Conservation (phyloP, 2,329 filamentous ascomycete species). For the Diplodia sapinea region DNA sequence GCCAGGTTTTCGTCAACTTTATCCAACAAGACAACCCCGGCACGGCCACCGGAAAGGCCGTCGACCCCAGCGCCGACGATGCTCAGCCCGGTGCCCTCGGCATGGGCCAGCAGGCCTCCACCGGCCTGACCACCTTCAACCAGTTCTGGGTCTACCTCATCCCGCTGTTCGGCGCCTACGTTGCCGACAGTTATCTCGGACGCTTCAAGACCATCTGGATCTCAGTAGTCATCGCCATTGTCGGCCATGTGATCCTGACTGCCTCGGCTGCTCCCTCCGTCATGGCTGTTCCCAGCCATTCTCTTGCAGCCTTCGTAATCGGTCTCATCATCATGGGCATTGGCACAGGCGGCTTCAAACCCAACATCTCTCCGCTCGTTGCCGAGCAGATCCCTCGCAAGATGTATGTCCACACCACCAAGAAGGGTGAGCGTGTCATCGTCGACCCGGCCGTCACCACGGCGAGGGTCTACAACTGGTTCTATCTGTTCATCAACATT, state of each 20-base stretch:
- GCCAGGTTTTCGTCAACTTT: constrained; percentile 48
- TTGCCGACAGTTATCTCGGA: constrained; percentile 65
- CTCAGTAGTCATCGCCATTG: constrained; percentile 64
- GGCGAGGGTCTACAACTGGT: constrained; percentile 69
- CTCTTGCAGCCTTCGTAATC: constrained; percentile 62
- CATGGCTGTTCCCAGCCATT: constrained; percentile 55
- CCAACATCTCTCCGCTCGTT: constrained; percentile 63
- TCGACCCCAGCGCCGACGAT: constrained; percentile 39
- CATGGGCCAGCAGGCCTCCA: constrained; percentile 60
- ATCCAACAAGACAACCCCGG: constrained; percentile 42
- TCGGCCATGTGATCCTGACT: constrained; percentile 61
- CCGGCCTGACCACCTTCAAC: constrained; percentile 60
- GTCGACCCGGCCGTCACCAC: constrained; percentile 71
- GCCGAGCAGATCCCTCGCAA: constrained; percentile 69
- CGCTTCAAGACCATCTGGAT: constrained; percentile 65
- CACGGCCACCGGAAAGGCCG: constrained; percentile 42
- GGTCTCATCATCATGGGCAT: constrained; percentile 68
- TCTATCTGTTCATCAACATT: constrained; percentile 49
- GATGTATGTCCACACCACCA: constrained; percentile 55
- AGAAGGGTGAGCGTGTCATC: constrained; percentile 64
- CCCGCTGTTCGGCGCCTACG: constrained; percentile 63
- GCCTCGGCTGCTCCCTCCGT: constrained; percentile 60
- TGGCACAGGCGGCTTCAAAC: constrained; percentile 73
- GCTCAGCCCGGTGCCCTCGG: constrained; percentile 59
- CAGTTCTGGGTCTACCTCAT: constrained; percentile 64